Percentiles rank a stretch among this genome's conserved stretches.
phyloP scores from a whole-genome alignment of 192 early-diverging fungal genomes.

The Powellomyces hirtus region DNA sequence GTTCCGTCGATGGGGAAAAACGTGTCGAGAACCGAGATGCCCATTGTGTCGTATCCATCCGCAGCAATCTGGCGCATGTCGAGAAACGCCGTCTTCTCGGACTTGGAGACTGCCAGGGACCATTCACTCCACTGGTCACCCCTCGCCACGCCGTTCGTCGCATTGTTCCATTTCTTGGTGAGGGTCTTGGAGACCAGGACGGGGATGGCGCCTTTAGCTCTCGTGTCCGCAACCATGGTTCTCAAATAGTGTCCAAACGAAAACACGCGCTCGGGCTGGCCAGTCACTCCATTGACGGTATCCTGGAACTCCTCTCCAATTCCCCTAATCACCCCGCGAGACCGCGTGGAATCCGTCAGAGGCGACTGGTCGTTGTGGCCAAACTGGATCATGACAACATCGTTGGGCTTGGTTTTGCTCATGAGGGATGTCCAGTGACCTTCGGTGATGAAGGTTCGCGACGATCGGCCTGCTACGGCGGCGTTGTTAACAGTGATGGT shows the following conservation, averaged over 20 bases:
- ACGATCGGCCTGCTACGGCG: neutral
- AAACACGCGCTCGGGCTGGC: neutral
- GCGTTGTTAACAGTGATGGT: neutral
- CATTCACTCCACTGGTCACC: neutral
- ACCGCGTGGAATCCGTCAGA: neutral
- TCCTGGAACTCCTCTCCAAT: neutral
- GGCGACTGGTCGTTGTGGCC: conserved; percentile 1
- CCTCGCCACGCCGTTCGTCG: neutral
- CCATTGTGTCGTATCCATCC: neutral
- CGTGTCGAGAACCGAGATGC: neutral
- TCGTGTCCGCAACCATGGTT: neutral
- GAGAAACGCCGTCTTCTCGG: neutral
- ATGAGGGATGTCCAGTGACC: neutral
- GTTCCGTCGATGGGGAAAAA: neutral
- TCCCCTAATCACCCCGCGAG: neutral
- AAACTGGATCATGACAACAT: neutral
- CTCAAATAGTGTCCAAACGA: neutral
- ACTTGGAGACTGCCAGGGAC: neutral
- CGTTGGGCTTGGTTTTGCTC: neutral
- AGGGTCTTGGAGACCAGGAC: neutral
- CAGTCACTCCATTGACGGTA: neutral
- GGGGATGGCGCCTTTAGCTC: neutral
- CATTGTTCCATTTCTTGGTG: neutral
- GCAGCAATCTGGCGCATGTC: neutral
- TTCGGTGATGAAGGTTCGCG: neutral